Evolutionary conservation across 164 flowering plant genomes (phyloP), one percentile per base, ranked within the genome.

Genomic region (Nymphaea thermarum): DNA sequence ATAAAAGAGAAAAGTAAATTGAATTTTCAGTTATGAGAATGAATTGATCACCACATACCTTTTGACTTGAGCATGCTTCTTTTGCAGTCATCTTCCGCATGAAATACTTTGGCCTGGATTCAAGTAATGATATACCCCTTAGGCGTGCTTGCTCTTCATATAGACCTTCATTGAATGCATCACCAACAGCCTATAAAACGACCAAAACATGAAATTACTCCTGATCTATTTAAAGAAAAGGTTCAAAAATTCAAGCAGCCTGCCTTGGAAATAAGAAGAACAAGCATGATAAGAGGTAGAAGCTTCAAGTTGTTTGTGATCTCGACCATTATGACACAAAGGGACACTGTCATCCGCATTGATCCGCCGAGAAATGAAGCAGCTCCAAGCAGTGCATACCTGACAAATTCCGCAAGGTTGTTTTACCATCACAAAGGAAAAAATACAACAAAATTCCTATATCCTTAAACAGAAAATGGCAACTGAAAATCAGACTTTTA

Each of bases 291-390:
- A 42, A 94, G 93, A 64, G 99, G 99, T 60, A 94, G 68, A 62
- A 94, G 84, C 80, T 91, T 83, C 81, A 94, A 78, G 72, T 94
- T 94, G 72, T 94, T 94, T 69, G 99, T 86, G 77, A 94, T 91
- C 79, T 94, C 98, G 72, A 94, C 98, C 98, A 91, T 91, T 62
- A 94, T 94, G 63, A 94, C 99, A 80, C 99, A 94, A 66, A 94
- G 85, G 17, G 98, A 90, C 15, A 94, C 98, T 4, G 99, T 94
- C 92, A 94, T 91, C 67, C 99, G 78, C 99, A 94, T 94, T 66
- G 99, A 94, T 73, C 99, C 99, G 67, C 96, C 99, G 67, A 94
- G 91, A 77, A 94, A 91, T 74, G 99, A 84, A 79, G 99, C 99
- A 76, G 99, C 99, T 64, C 99, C 99, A 42, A 94, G 83, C 15